Evolutionary conservation across 352 stramenopile genomes (phyloP).

Genomic region (Pythium monospermum): DNA sequence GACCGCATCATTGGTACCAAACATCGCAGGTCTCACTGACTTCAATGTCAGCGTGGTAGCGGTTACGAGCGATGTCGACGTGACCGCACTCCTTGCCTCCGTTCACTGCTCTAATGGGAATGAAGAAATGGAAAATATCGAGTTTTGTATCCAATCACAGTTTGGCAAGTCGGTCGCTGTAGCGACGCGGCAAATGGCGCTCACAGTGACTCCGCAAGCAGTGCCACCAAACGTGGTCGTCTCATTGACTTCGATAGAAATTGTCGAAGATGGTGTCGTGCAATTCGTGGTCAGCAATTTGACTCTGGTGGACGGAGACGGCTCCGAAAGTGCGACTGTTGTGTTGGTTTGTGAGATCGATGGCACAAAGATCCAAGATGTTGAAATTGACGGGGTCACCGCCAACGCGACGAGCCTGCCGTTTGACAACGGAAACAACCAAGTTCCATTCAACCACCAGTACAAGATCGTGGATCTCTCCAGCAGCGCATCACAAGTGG

Average conservation of each 20-base stretch:
- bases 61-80: conserved; percentile 6
- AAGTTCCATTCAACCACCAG: neutral
- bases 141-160: neutral
- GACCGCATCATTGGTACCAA: neutral
- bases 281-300: conserved; percentile 4
- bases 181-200: neutral
- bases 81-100: neutral
- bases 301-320: conserved; percentile 12
- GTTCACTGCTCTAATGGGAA: neutral
- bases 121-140: neutral
- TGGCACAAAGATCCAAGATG: neutral
- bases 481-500: neutral
- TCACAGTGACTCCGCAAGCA: neutral
- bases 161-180: conserved; percentile 7
- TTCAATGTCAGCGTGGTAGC: conserved; percentile 10
- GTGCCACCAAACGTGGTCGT: neutral
- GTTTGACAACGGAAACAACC: too few species aligned
- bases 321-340: conserved; percentile 10
- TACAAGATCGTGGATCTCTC: conserved; percentile 4
- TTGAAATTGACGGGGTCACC: neutral
- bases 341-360: conserved; percentile 3
- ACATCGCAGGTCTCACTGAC: neutral
- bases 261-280: neutral
- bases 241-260: neutral
- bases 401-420: neutral